These are phyloP conservation scores for Blepharisma japonicum DNA, from an alignment of 73 alveolate genomes.

Conservation along the genomic window DNA sequence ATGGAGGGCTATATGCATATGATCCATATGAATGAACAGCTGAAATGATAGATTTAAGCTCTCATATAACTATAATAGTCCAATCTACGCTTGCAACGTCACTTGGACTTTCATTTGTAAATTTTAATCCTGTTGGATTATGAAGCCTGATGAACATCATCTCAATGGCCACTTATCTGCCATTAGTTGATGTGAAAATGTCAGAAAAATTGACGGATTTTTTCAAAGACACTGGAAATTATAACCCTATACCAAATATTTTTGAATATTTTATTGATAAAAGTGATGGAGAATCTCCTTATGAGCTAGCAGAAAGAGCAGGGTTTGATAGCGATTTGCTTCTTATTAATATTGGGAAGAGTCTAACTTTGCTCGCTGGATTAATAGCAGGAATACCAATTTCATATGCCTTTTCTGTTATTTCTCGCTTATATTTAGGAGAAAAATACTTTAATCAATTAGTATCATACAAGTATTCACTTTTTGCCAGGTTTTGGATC, in stretches of 20 bases:
- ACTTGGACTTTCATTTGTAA: not conserved
- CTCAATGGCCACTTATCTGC: not conserved
- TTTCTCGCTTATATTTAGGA: not conserved
- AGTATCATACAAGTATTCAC: not conserved
- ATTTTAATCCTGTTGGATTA: constrained; percentile 2
- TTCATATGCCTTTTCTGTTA: not conserved
- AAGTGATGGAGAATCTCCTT: not conserved
- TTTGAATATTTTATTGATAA: not conserved
- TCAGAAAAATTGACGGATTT: not conserved
- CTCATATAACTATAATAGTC: not conserved
- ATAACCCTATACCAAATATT: not conserved
- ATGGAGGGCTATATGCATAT: not conserved
- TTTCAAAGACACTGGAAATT: not conserved
- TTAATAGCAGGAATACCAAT: not conserved
- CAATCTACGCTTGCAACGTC: not conserved
- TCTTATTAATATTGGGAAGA: not conserved
- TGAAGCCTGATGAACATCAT: constrained; percentile 8
- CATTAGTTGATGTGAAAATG: not conserved
- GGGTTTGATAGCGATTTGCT: not conserved
- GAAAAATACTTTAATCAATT: not conserved
- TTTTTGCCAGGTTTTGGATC: constrained; percentile 9
- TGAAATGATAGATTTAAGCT: not conserved
- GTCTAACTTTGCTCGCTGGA: not conserved
- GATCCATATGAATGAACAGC: not conserved
- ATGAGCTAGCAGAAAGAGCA: not conserved